Evolutionary conservation across 768 basidiomycete genomes (phyloP), one percentile per base, ranked within the genome.

Genomic region (Suillus americanus): DNA sequence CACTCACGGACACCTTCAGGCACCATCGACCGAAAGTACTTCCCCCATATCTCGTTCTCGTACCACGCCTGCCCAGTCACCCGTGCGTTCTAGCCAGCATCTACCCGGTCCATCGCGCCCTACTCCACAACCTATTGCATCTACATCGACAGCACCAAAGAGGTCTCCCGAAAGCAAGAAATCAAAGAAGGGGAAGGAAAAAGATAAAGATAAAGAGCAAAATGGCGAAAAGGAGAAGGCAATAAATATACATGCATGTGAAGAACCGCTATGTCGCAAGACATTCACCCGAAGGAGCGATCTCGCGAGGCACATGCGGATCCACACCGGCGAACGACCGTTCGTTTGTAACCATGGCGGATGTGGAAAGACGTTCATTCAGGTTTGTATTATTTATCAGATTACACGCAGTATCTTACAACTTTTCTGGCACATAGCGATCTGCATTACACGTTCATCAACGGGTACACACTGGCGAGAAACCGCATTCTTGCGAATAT

Each of bases 401-500:
- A 45, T 54, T 33, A 55, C 55, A 30, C 63, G 35, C 20, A 38
- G 56, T 50, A 23, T 62, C 65, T 70, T 60, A 67, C 46, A 53
- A 67, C 66, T 53, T 65, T 60, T 53, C 3, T 60, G 69, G 67
- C 65, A 55, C 75, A 3, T 28, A 97, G 91, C 88, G 92, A 62
- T 95, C 94, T 23, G 94, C 94, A 33, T 80, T 97, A 64, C 92
- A 92, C 66, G 94, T 97, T 2, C 95, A 97, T 74, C 81, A 84
- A 60, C 88, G 95, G 23, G 92, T 94, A 3, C 95, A 97, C 73
- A 95, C 95, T 5, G 95, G 95, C 45, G 95, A 97, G 79, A 92
- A 94, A 70, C 95, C 95, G 12, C 95, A 97, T 74, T 85, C 82
- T 57, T 97, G 95, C 79, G 92, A 94, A 79, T 94, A 94, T 74